These are phyloP conservation scores for Saitozyma podzolica DNA, from an alignment of 768 basidiomycete genomes.

Conservation along the genomic window DNA sequence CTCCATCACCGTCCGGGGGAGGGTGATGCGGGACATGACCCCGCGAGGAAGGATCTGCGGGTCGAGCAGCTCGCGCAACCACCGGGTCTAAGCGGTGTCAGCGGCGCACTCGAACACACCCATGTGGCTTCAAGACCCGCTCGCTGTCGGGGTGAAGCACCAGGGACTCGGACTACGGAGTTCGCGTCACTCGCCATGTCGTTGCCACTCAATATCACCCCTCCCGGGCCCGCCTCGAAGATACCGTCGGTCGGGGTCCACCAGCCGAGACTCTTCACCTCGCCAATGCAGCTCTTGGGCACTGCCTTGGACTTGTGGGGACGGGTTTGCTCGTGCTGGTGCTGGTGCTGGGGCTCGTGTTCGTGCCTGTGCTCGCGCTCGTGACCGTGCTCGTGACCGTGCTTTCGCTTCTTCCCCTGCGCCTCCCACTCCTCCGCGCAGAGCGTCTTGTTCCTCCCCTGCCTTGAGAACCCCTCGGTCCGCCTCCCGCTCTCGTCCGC, in stretches of 20 bases:
- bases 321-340: too few relatives aligned
- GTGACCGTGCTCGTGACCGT: too few relatives aligned
- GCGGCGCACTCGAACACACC: neutral
- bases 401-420: too few relatives aligned
- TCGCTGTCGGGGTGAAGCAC: too few relatives aligned
- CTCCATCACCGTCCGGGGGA: conserved; percentile 1
- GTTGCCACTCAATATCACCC: conserved; percentile 24
- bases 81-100: conserved; percentile 21
- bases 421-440: conserved; percentile 9
- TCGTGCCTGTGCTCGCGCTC: too few relatives aligned
- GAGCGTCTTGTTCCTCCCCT: conserved; percentile 11
- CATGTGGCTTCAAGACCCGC: too few relatives aligned
- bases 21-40: conserved; percentile 13
- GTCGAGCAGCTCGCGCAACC: conserved; percentile 37
- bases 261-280: conserved; percentile 16
- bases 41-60: conserved; percentile 22
- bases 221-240: conserved; percentile 35
- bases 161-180: too few relatives aligned
- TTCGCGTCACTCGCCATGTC: conserved; percentile 37
- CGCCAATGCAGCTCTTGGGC: conserved; percentile 12
- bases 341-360: too few relatives aligned
- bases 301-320: neutral
- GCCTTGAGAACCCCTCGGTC: conserved; percentile 20
- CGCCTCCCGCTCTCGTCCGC: conserved; percentile 25
- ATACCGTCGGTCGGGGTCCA: conserved; percentile 20